Evolutionary conservation across 768 basidiomycete species (phyloP), one percentile per base, ranked within the genome.

Genomic region (Lactifluus subvellereus): DNA sequence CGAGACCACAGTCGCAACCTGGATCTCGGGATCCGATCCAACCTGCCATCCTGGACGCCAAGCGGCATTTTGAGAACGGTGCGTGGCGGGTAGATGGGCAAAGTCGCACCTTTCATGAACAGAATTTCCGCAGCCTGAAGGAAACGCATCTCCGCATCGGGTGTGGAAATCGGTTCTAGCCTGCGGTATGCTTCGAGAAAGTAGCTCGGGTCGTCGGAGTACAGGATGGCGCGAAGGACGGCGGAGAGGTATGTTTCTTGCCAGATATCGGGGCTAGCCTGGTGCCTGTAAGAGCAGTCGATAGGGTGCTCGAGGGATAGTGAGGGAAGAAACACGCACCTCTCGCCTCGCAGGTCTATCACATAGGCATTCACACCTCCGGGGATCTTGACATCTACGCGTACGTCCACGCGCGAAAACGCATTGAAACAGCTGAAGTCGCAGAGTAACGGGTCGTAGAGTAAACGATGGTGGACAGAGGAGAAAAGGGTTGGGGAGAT

Each of bases 351-450:
- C 57, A 97, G 74, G 73, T 98, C 97, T 20, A 98, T 85, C 35
- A 91, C 88, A 73, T 97, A 98, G 5, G 95, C 91, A 66, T 87
- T 85, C 16, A 99, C 97, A 13, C 97, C 96, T 33, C 97, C 97
- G 0, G 97, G 97, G 54, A 99, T 98, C 75, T 96, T 97, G 64
- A 98, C 97, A 67, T 99, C 97, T 7, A 99, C 94, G 42, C 96
- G 85, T 35, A 98, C 86, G 71, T 99, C 97, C 56, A 98, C 91
- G 33, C 97, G 79, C 43, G 95, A 95, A 72, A 99, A 99, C 10
- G 97, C 97, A 73, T 99, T 97, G 78, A 97, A 99, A 75, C 94
- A 97, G 75, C 92, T 91, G 64, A 2, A n/a, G 18, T 32, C 14
- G 11, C 16, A 22, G 27, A 35, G 16, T 20, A 45, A 16, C 42